These are phyloP conservation scores for Pichia californica DNA, from an alignment of 805 yeast genomes.

Conservation along the genomic window DNA sequence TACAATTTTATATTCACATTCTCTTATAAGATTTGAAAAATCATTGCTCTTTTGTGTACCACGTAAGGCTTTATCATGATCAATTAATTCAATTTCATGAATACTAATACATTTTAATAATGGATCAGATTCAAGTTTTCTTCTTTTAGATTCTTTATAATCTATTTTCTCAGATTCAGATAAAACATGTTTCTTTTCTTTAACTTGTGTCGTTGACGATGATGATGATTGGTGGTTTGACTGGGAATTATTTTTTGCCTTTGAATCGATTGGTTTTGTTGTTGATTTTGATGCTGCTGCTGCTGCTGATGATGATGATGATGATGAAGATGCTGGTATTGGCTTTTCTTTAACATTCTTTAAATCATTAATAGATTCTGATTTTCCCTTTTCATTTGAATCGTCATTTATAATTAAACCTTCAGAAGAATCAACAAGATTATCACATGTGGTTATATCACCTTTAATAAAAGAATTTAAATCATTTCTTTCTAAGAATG, in stretches of 20 bases:
- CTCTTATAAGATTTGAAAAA: constrained; percentile 62
- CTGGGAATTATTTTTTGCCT: too few species aligned
- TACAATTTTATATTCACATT: constrained; percentile 56
- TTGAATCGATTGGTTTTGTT: too few species aligned
- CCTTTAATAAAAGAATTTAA: constrained; percentile 78
- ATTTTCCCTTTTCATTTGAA: too few species aligned
- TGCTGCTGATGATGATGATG: too few species aligned
- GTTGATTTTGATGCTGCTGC: too few species aligned
- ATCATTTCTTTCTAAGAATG: constrained; percentile 81
- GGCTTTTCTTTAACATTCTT: background rate
- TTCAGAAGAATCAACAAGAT: too few species aligned
- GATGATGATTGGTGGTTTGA: too few species aligned
- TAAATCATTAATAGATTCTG: background rate
- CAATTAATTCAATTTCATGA: constrained; percentile 37
- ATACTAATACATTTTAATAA: constrained; percentile 39
- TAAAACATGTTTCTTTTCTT: background rate
- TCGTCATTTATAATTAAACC: too few species aligned
- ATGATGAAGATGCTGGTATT: too few species aligned
- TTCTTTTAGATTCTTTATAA: constrained; percentile 15
- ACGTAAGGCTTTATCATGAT: constrained; percentile 39
- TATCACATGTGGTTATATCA: too few species aligned
- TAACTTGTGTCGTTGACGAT: background rate
- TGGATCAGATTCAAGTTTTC: constrained; percentile 39
- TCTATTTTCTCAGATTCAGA: constrained; percentile 9
- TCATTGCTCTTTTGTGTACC: constrained; percentile 57